phyloP scores from a whole-genome alignment of 805 yeast species.

The Lipomyces sp. region DNA sequence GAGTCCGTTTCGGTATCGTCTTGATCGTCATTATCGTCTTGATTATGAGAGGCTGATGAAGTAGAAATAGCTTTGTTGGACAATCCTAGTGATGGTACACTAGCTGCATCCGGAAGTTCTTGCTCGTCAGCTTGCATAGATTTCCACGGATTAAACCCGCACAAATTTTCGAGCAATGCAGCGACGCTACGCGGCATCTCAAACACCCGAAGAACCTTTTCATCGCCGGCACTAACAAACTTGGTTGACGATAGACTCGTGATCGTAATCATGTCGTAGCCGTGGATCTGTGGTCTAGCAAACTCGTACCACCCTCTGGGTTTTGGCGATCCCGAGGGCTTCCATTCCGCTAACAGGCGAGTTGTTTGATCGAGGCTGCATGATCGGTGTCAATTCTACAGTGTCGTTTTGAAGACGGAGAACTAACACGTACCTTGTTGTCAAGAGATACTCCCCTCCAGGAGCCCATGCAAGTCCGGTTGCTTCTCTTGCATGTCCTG shows the following conservation, averaged over 20 bases:
- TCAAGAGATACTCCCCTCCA: conserved; percentile 45
- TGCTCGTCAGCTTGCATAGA: conserved; percentile 34
- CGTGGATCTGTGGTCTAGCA: conserved; percentile 97
- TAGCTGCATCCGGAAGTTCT: conserved; percentile 76
- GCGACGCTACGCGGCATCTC: conserved; percentile 85
- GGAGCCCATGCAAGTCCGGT: conserved; percentile 73
- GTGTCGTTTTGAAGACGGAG: neutral
- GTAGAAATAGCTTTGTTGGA: conserved; percentile 83
- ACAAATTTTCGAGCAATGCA: conserved; percentile 58
- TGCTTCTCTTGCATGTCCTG: conserved; percentile 76
- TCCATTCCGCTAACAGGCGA: conserved; percentile 75
- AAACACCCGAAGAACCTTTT: conserved; percentile 85
- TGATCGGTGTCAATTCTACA: conserved; percentile 62
- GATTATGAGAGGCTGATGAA: conserved; percentile 46
- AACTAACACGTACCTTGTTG: conserved; percentile 19
- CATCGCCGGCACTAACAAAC: conserved; percentile 95
- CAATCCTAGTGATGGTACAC: conserved; percentile 89
- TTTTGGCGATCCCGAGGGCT: conserved; percentile 43
- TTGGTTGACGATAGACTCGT: conserved; percentile 61
- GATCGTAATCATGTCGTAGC: conserved; percentile 90
- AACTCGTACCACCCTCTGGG: conserved; percentile 78
- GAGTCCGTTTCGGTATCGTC: conserved; percentile 41
- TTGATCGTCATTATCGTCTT: conserved; percentile 42
- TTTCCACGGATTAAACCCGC: conserved; percentile 48
- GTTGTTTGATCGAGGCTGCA: conserved; percentile 90